phyloP scores from a whole-genome alignment of 163 green algal genomes.

The Scenedesmus sp. region DNA sequence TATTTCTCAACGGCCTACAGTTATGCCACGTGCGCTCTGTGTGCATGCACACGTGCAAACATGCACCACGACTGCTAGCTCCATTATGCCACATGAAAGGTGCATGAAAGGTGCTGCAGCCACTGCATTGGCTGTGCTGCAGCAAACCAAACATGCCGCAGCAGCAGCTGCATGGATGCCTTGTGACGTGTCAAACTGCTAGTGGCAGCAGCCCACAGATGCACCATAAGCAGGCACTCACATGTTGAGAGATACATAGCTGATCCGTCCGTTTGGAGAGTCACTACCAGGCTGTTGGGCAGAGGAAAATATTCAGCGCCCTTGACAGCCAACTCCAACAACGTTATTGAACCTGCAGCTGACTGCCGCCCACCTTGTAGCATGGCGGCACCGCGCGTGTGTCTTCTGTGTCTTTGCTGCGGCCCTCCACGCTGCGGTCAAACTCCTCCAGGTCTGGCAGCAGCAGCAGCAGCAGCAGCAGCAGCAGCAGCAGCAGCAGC shows the following conservation, averaged over 20 bases:
- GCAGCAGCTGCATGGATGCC: background rate
- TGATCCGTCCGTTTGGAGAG: too few species aligned
- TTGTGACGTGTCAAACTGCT: background rate
- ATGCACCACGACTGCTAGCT: too few species aligned
- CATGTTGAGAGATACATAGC: too few species aligned
- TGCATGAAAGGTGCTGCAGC: too few species aligned
- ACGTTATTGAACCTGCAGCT: background rate
- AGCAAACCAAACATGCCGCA: too few species aligned
- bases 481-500: background rate
- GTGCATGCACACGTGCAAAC: too few species aligned
- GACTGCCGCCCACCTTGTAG: slow-evolving; percentile 53
- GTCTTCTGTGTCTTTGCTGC: slow-evolving; percentile 10
- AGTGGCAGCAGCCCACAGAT: background rate
- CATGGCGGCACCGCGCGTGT: slow-evolving; percentile 56
- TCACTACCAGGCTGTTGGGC: too few species aligned
- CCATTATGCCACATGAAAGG: too few species aligned
- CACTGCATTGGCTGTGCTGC: too few species aligned
- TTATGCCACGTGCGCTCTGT: too few species aligned
- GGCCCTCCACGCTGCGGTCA: slow-evolving; percentile 39
- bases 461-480: background rate
- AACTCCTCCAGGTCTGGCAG: slow-evolving; percentile 55
- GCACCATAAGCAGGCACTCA: background rate
- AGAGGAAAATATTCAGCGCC: too few species aligned
- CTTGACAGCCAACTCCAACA: background rate
- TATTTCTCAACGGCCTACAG: too few species aligned